Base-by-base conservation (phyloP, 2,329 filamentous ascomycete species). In the Cercospora sojina region DNA sequence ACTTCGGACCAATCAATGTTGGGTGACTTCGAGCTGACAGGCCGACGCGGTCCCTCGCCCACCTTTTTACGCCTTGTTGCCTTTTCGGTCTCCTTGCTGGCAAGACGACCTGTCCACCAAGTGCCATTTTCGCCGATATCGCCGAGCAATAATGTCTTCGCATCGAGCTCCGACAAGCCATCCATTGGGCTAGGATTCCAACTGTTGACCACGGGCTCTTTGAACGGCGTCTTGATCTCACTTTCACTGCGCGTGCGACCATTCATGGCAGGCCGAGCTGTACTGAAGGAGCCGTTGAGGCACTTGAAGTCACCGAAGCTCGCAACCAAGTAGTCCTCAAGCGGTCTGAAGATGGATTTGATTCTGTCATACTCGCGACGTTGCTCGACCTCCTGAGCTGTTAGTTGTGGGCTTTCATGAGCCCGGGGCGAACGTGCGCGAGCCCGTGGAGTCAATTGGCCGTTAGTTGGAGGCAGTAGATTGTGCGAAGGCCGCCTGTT, bases 41-140 rank as follows among this genome's bases (percentile, higher is more conserved):
- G 76, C 49, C 71, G 73, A 23, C 67, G 70, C 6, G 71, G 64
- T 12, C 71, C 70, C 35, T 74, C 74, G 59, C 74, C 75, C 23
- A 72, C 69, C 57, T 70, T 73, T 56, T 76, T 77, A n/a, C 72
- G 69, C 51, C 68, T 71, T 25, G 67, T 55, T 20, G 62, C 53
- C 70, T 79, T 75, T 25, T 76, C 75, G 2, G 72, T 69, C 2
- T 67, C 67, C 29, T 74, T 73, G n/a, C 73, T 79, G 23, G 78
- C 70, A 62, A 77, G 64, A 58, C 84, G 84, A 1, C 89, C 90
- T 56, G 89, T 88, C 91, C 91, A 94, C 91, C 91, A 94, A 7
- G 86, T 86, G 2, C 90, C 91, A 74, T 95, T 95, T 75, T 95
- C 91, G 0, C 89, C 90, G 70, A 93, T 84, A 73, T 93, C 87